Base-by-base conservation (phyloP, 306 rosid species). In the Rosa multiflora region DNA sequence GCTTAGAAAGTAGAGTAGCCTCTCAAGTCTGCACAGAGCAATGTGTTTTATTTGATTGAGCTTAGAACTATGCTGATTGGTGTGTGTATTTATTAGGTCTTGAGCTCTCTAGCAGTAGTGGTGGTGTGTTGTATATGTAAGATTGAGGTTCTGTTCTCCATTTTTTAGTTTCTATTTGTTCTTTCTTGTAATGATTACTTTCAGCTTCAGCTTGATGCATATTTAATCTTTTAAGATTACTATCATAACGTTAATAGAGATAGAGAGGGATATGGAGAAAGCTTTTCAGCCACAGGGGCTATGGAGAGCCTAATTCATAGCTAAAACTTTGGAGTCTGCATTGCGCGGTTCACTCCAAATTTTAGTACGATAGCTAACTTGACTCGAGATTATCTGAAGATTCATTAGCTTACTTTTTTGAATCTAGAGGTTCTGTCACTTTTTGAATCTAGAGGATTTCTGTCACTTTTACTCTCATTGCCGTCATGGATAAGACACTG, bases 1-100 rank as follows among this genome's bases (percentile, higher is more conserved):
- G 74, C 58, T 69, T 73, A 58, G 75, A 55, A 79, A 80, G 72
- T 51, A 48, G 56, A 43, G 76, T 83, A 52, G 20, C 76, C 66
- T 67, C 70, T 55, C 43, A 29, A 37, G 37, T 55, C 12, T 4
- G 67, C 70, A 56, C 67, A 70, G 67, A 79, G 72, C 56, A 72
- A 46, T 69, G 72, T 47, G 68, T 73, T 23, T 15, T 61, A 2
- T 72, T 72, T n/a, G 14, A 32, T 35, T 7, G 5, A 66, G 70
- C 23, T 15, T 55, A 18, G 43, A 5, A 44, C 35, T 18, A 10
- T 72, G 42, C 18, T 35, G 64, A 52, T 52, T 52, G 44, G 0
- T 55, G 70, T 59, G 70, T 74, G 78, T 55, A 58, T 58, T n/a
- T 39, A 10, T 35, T 53, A 40, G 51, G 29, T 40, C 15, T 39